Conservation (phyloP, 371 early-diverging fungal species). For the Mucor circinelloides region DNA sequence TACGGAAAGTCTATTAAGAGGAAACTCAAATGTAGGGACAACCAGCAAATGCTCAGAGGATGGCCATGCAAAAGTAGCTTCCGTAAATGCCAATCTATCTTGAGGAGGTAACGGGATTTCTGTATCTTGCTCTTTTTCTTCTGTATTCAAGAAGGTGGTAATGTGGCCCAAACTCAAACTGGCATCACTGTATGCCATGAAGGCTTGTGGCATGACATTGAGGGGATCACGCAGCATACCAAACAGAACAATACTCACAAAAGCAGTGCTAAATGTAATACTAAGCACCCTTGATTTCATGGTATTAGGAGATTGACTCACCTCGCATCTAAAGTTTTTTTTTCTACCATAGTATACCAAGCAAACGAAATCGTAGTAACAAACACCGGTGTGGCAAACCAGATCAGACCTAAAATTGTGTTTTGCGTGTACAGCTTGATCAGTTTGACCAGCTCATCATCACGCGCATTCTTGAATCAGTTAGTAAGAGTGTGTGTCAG, state of each 20-base stretch:
- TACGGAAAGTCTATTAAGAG: slow-evolving; percentile 56
- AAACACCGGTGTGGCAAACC: slow-evolving; percentile 73
- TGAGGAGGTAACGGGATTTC: not conserved
- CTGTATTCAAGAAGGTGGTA: slow-evolving; percentile 49
- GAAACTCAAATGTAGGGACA: slow-evolving; percentile 52
- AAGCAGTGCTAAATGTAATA: slow-evolving; percentile 46
- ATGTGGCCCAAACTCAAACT: slow-evolving; percentile 60
- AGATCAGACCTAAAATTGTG: slow-evolving; percentile 57
- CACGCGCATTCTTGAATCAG: slow-evolving; percentile 51
- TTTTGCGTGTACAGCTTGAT: slow-evolving; percentile 61
- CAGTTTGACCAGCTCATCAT: slow-evolving; percentile 55
- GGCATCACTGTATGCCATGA: slow-evolving; percentile 59
- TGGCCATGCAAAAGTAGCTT: slow-evolving; percentile 30
- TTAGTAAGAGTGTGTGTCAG: not conserved
- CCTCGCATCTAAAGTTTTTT: slow-evolving; percentile 65
- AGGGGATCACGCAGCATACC: slow-evolving; percentile 64
- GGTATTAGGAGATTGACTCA: not conserved
- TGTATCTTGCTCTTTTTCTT: slow-evolving; percentile 17
- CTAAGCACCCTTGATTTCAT: not conserved
- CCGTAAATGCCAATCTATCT: slow-evolving; percentile 6
- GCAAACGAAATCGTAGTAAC: slow-evolving; percentile 68
- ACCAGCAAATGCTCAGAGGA: slow-evolving; percentile 5
- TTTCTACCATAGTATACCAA: slow-evolving; percentile 63
- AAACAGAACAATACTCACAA: slow-evolving; percentile 69
- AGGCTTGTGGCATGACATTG: slow-evolving; percentile 64